A percentile compares a stretch with the other conserved stretches of the same genome.
phyloP scores from a whole-genome alignment of 805 yeast species.

The Teunomyces kruisii region DNA sequence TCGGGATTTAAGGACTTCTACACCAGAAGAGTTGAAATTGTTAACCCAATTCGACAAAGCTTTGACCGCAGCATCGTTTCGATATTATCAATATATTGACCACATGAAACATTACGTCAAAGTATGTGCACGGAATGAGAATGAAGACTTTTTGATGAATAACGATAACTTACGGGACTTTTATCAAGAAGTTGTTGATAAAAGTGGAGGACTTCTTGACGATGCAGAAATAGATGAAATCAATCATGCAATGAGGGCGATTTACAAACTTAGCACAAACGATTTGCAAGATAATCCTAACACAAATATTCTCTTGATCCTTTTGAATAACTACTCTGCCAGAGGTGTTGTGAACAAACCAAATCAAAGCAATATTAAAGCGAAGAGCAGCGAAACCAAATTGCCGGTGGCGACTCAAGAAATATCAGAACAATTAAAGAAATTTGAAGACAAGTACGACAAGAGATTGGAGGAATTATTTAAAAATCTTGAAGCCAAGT shows the following conservation, averaged over 20 bases:
- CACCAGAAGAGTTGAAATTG: background rate
- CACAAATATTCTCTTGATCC: background rate
- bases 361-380: background rate
- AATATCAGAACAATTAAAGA: background rate
- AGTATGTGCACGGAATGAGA: slow-evolving; percentile 1
- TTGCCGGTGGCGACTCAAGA: background rate
- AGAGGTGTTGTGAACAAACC: background rate
- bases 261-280: background rate
- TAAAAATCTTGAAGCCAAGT: background rate
- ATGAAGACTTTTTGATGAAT: slow-evolving; percentile 1
- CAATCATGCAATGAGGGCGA: background rate
- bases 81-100: background rate
- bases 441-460: background rate
- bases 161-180: background rate
- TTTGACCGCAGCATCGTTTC: background rate
- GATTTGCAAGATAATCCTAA: background rate
- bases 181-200: background rate
- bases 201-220: background rate
- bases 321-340: background rate
- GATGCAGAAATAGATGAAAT: slow-evolving; percentile 1
- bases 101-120: background rate
- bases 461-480: background rate
- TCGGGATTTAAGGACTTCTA: background rate
- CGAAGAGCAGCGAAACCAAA: background rate
- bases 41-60: background rate